phyloP scores from a whole-genome alignment of 495 filamentous ascomycete species.

The Penicillium bovifimosum region DNA sequence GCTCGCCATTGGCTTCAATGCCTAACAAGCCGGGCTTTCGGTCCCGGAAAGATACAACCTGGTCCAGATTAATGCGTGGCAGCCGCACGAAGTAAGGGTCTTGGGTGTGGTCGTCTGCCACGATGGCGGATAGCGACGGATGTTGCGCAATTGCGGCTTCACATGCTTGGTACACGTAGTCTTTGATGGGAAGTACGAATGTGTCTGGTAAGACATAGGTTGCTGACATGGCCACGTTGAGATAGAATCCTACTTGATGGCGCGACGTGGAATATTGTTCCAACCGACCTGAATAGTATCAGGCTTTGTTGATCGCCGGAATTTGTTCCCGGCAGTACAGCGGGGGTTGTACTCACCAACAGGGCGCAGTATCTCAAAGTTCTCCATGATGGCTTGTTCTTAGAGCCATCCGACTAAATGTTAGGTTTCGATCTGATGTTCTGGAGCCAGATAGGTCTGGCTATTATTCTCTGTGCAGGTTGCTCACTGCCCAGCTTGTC shows the following conservation, averaged over 20 bases:
- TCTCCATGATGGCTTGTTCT: conserved; percentile 9
- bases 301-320: not conserved
- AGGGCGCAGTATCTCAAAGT: conserved; percentile 25
- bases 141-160: conserved; percentile 35
- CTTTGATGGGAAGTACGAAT: conserved; percentile 25
- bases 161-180: conserved; percentile 35
- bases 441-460: not conserved
- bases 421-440: not conserved
- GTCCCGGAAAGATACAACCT: conserved; percentile 28
- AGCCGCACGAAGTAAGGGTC: conserved; percentile 43
- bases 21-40: conserved; percentile 13
- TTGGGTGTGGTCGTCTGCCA: conserved; percentile 34
- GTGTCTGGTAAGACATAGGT: conserved; percentile 31
- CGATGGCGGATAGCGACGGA: conserved; percentile 39
- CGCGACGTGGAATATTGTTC: conserved; percentile 42
- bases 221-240: conserved; percentile 37
- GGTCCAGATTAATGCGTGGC: conserved; percentile 35
- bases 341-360: conserved; percentile 21
- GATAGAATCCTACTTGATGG: conserved; percentile 41
- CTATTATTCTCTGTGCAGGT: not conserved
- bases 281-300: conserved; percentile 26
- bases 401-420: not conserved
- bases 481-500: not conserved
- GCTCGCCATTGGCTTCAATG: conserved; percentile 17
- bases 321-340: not conserved